A percentile compares a stretch with the other conserved stretches of the same genome.
phyloP scores from a whole-genome alignment of 2,329 filamentous ascomycete genomes.

The Zasmidium angulare region DNA sequence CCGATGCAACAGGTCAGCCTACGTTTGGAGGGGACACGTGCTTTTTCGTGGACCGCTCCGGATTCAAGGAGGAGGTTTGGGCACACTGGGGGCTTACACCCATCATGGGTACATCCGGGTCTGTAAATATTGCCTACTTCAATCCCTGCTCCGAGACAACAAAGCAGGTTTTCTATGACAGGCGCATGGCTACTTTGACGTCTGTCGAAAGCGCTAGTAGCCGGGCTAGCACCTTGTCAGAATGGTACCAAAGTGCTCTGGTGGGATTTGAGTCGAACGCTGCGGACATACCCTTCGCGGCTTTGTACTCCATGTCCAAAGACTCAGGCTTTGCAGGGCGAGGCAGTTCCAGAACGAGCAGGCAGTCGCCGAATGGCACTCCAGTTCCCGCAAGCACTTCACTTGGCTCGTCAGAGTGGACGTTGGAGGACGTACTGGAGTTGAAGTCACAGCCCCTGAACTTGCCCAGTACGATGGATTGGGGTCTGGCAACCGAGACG shows the following conservation, averaged over 20 bases:
- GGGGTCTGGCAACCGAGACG: not conserved
- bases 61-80: slow-evolving; percentile 17
- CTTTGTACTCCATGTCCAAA: slow-evolving; percentile 11
- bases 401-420: not conserved
- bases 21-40: slow-evolving; percentile 11
- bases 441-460: not conserved
- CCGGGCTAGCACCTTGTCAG: not conserved
- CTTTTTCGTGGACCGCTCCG: slow-evolving; percentile 17
- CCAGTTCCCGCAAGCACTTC: not conserved
- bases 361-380: slow-evolving; percentile 5
- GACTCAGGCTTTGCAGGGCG: too few relatives aligned
- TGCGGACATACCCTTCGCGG: slow-evolving; percentile 18
- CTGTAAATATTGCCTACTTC: slow-evolving; percentile 10
- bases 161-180: slow-evolving; percentile 11
- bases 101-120: slow-evolving; percentile 1
- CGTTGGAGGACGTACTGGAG: slow-evolving; percentile 9
- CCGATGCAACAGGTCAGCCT: slow-evolving; percentile 12
- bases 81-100: slow-evolving; percentile 12
- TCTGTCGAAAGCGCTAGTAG: slow-evolving; percentile 8
- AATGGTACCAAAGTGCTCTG: slow-evolving; percentile 11
- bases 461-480: slow-evolving; percentile 6
- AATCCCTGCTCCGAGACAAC: slow-evolving; percentile 14
- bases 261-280: slow-evolving; percentile 9
- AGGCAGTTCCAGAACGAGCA: not conserved
- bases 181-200: slow-evolving; percentile 16